A percentile compares a stretch with the other conserved stretches of the same genome.
These are phyloP conservation scores for Kurtzmaniella quercitrusa DNA, from an alignment of 1,139 yeast species.

Conservation along the genomic window DNA sequence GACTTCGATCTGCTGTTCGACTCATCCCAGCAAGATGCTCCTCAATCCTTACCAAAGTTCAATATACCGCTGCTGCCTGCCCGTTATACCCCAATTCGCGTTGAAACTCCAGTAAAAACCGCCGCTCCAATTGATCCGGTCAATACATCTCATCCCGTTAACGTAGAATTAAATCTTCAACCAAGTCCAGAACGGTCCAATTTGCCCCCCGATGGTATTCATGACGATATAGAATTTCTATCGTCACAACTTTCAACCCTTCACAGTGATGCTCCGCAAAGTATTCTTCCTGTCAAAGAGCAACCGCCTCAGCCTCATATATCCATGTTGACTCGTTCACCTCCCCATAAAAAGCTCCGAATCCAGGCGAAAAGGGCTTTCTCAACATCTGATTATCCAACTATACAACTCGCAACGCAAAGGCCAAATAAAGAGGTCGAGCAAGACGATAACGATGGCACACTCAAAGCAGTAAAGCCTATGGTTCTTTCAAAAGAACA, in stretches of 20 bases:
- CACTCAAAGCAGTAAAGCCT: slow-evolving; percentile 29
- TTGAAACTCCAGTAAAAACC: not conserved
- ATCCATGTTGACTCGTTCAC: not conserved
- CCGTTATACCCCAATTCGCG: not conserved
- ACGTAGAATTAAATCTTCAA: not conserved
- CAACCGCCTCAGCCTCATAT: not conserved
- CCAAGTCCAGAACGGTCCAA: not conserved
- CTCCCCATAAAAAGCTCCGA: not conserved
- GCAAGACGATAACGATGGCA: not conserved
- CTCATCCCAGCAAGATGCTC: not conserved
- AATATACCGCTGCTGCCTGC: not conserved
- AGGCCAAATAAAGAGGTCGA: not conserved
- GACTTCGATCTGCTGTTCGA: slow-evolving; percentile 3
- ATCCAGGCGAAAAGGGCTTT: not conserved
- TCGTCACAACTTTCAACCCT: not conserved
- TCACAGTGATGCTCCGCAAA: not conserved
- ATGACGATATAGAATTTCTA: not conserved
- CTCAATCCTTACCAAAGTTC: not conserved
- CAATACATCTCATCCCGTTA: not conserved
- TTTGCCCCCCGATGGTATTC: not conserved
- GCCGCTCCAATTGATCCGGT: not conserved
- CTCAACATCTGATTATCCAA: slow-evolving; percentile 2
- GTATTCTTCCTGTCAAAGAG: too few species aligned
- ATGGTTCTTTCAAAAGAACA: slow-evolving; percentile 40
- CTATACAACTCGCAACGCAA: slow-evolving; percentile 2